Conservation (phyloP, 2,329 filamentous ascomycete species). For the Talaromyces sp. region DNA sequence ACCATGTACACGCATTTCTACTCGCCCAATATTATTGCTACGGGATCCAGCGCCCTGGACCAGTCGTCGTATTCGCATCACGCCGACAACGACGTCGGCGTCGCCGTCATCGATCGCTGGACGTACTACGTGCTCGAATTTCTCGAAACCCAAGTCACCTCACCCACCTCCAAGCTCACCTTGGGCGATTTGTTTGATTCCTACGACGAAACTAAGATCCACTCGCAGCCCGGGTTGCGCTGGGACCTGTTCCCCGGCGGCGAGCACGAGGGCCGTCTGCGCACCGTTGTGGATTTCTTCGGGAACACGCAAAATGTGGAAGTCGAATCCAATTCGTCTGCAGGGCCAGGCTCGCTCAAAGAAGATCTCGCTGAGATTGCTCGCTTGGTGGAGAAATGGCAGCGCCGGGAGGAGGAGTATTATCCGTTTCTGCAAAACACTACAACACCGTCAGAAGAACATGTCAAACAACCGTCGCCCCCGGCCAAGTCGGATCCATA, state of each 20-base stretch:
- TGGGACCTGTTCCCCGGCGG: constrained; percentile 94
- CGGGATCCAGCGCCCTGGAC: constrained; percentile 91
- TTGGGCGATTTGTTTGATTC: constrained; percentile 93
- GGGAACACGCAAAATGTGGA: constrained; percentile 97
- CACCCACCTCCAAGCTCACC: constrained; percentile 79
- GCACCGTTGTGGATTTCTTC: constrained; percentile 93
- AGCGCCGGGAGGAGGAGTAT: constrained; percentile 30
- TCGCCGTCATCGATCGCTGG: constrained; percentile 96
- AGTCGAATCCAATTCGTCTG: constrained; percentile 58
- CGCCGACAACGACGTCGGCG: constrained; percentile 94
- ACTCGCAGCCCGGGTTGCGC: constrained; percentile 82
- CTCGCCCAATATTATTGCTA: constrained; percentile 95
- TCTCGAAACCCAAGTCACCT: constrained; percentile 81
- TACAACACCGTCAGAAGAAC: not conserved
- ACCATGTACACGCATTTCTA: constrained; percentile 99
- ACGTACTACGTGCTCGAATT: constrained; percentile 99
- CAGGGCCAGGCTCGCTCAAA: constrained; percentile 47
- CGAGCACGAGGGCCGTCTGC: constrained; percentile 66
- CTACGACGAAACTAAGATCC: constrained; percentile 91
- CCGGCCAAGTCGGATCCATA: constrained; percentile 25
- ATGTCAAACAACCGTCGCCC: not conserved
- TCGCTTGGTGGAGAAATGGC: constrained; percentile 50
- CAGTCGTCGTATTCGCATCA: constrained; percentile 97
- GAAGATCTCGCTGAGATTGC: constrained; percentile 74
- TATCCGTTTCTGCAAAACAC: constrained; percentile 18